Evolutionary conservation across 306 rosid species (phyloP), one percentile per base, ranked within the genome.

Genomic region (Betula pendula): DNA sequence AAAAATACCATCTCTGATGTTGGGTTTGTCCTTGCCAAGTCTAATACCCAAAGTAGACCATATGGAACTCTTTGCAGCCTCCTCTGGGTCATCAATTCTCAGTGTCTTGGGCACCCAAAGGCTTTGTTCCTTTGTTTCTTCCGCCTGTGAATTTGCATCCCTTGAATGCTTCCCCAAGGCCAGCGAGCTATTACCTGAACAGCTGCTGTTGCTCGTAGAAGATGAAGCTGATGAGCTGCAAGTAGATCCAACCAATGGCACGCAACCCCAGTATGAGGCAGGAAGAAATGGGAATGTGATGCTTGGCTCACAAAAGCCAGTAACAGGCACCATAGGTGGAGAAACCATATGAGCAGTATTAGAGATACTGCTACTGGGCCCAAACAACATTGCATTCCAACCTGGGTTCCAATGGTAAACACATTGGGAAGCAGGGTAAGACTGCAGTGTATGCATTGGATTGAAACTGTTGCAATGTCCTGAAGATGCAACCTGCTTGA

Each of bases 71-170:
- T 71, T 87, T 27, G 89, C 89, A 70, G 88, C 93, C 84, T 87
- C 89, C 52, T 89, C 70, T 19, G 89, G 84, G 67, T 87, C 88
- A 74, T 82, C 84, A 48, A 85, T 87, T 84, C 93, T 83, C 67
- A 87, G 62, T 12, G 88, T 85, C 85, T 89, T 89, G 2, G 93
- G 91, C n/a, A 85, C 88, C 93, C 93, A 89, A 75, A 89, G 84
- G 77, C 79, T 80, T 74, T 25, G 85, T 51, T 81, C 81, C 59
- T 53, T 31, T 25, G 75, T 68, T 48, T 69, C 89, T 53, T 84
- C 90, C 24, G 52, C 25, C 44, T 10, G 72, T 22, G 63, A 70
- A 77, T 78, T 85, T 77, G 80, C 78, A 69, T 87, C 91, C 84
- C 93, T 87, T 52, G 81, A 85, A 89, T 89, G 89, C 78, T 87